Conservation (phyloP, 1,284 basidiomycete genomes). For the Ustilago loliicola region DNA sequence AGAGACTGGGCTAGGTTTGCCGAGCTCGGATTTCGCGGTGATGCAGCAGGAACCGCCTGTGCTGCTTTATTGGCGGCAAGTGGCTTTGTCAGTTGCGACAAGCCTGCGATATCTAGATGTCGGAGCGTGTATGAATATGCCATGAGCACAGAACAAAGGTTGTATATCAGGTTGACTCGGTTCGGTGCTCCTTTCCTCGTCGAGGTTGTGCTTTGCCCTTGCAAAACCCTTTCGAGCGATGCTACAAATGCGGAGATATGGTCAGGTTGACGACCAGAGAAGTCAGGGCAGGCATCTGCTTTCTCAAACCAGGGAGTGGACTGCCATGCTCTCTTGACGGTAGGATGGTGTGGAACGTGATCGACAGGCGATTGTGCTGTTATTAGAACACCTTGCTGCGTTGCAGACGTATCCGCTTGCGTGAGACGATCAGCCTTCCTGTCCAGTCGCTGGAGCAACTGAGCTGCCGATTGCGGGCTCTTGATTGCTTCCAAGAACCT, state of each 20-base stretch:
- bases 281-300: slow-evolving; percentile 5
- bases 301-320: slow-evolving; percentile 33
- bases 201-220: not conserved
- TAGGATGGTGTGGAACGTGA: not conserved
- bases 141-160: slow-evolving; percentile 50
- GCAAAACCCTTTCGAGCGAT: slow-evolving; percentile 13
- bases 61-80: not conserved
- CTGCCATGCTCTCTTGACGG: slow-evolving; percentile 17
- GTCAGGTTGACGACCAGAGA: not conserved
- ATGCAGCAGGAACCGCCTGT: not conserved
- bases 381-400: slow-evolving; percentile 10
- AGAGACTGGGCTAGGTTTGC: too few species aligned
- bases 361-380: not conserved
- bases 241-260: slow-evolving; percentile 17
- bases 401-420: not conserved
- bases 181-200: not conserved
- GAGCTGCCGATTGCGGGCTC: slow-evolving; percentile 29
- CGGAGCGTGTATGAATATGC: slow-evolving; percentile 54
- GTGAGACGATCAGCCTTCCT: slow-evolving; percentile 22
- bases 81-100: slow-evolving; percentile 14
- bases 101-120: slow-evolving; percentile 44
- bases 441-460: slow-evolving; percentile 30
- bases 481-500: slow-evolving; percentile 41
- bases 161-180: slow-evolving; percentile 36
- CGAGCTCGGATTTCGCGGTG: not conserved